Percentiles rank a stretch among this genome's conserved stretches.
Conservation (phyloP, 1,284 basidiomycete genomes). For the Leccinum fallax region DNA sequence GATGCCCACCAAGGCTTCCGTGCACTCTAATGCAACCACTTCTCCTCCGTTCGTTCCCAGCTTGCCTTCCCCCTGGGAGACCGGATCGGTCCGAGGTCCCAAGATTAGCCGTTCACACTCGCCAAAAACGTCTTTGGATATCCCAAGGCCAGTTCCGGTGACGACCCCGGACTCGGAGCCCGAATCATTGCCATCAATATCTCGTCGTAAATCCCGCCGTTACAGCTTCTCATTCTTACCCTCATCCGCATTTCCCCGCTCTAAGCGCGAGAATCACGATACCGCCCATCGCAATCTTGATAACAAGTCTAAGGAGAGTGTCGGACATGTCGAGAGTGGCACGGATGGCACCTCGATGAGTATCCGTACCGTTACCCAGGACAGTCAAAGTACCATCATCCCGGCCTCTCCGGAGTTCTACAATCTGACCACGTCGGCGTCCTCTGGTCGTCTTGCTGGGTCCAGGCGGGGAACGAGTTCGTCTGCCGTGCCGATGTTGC, state of each 20-base stretch:
- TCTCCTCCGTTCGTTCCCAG: background rate
- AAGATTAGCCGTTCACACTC: background rate
- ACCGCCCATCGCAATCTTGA: background rate
- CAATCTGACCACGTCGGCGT: constrained; percentile 13
- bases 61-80: background rate
- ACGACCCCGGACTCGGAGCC: background rate
- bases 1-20: background rate
- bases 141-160: background rate
- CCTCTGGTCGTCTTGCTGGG: constrained; percentile 8
- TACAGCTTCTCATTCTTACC: constrained; percentile 33
- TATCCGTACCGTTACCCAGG: constrained; percentile 27
- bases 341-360: constrained; percentile 27
- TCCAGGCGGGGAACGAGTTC: background rate
- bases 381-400: constrained; percentile 28
- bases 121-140: background rate
- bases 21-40: background rate
- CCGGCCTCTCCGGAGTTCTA: constrained; percentile 4
- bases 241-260: constrained; percentile 19
- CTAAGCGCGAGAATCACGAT: constrained; percentile 22
- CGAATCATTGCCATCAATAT: background rate
- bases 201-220: constrained; percentile 19
- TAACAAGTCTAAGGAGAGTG: background rate
- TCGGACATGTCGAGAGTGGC: constrained; percentile 10
- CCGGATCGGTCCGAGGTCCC: background rate
- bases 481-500: constrained; percentile 23